phyloP scores from a whole-genome alignment of 164 flowering plant genomes.

The Cinnamomum micranthum region DNA sequence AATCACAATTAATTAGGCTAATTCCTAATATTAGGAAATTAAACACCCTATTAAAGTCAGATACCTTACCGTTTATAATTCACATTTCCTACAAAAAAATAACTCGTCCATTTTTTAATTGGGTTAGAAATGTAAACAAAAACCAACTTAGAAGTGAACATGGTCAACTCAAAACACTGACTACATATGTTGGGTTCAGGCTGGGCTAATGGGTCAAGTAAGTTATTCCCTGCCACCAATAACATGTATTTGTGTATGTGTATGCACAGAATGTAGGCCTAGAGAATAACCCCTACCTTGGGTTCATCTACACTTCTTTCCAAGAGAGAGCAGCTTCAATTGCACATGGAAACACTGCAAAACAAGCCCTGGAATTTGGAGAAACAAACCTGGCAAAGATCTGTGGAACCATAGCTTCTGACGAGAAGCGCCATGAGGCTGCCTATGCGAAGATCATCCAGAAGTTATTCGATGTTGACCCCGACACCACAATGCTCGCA shows the following conservation, averaged over 20 bases:
- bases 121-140: too few relatives aligned
- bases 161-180: too few relatives aligned
- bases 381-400: slow-evolving; percentile 44
- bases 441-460: slow-evolving; percentile 52
- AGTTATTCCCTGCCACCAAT: too few relatives aligned
- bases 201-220: too few relatives aligned
- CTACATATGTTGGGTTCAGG: too few relatives aligned
- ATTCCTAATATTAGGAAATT: too few relatives aligned
- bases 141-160: too few relatives aligned
- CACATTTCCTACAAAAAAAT: too few relatives aligned
- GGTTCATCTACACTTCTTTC: slow-evolving; percentile 53
- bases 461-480: slow-evolving; percentile 50
- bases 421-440: slow-evolving; percentile 53
- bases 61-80: too few relatives aligned
- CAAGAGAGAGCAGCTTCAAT: slow-evolving; percentile 53
- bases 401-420: slow-evolving; percentile 51
- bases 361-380: slow-evolving; percentile 43
- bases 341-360: slow-evolving; percentile 53
- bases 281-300: slow-evolving; percentile 52
- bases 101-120: too few relatives aligned
- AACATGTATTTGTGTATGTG: neutral
- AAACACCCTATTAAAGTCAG: too few relatives aligned
- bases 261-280: slow-evolving; percentile 29
- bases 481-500: slow-evolving; percentile 15
- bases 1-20: too few relatives aligned